phyloP scores from a whole-genome alignment of 2,329 filamentous ascomycete genomes.

The Cladophialophora carrionii region DNA sequence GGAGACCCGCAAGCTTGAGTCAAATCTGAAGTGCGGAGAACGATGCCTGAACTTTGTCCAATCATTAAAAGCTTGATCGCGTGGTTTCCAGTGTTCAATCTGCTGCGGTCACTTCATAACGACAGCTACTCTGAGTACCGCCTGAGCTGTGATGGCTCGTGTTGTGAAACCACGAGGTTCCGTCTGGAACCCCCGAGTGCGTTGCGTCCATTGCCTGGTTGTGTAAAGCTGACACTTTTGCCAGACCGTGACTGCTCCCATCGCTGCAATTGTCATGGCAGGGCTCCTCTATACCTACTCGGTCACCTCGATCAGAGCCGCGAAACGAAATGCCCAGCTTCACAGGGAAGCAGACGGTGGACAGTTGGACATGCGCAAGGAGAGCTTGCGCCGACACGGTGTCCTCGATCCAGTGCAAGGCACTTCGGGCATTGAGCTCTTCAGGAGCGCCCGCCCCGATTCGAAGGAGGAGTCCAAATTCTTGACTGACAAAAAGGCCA shows the following conservation, averaged over 20 bases:
- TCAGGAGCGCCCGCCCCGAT: conserved; percentile 32
- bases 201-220: neutral
- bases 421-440: conserved; percentile 35
- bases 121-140: neutral
- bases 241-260: conserved; percentile 60
- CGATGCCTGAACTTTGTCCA: neutral
- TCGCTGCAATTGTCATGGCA: conserved; percentile 67
- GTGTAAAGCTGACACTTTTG: neutral
- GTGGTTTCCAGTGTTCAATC: neutral
- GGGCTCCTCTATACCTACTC: conserved; percentile 63
- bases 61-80: neutral
- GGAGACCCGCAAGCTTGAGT: neutral
- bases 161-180: conserved; percentile 23
- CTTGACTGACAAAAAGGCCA: conserved; percentile 32
- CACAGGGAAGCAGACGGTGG: conserved; percentile 46
- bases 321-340: conserved; percentile 67
- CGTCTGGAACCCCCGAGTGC: conserved; percentile 28
- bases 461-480: conserved; percentile 32
- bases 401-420: conserved; percentile 36
- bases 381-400: conserved; percentile 38
- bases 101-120: neutral
- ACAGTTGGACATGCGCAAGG: conserved; percentile 39
- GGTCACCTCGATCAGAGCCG: conserved; percentile 66
- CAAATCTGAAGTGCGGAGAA: neutral
- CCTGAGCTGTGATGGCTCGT: conserved; percentile 19